phyloP scores from a whole-genome alignment of 2,329 filamentous ascomycete genomes.

The Fonsecaea erecta region DNA sequence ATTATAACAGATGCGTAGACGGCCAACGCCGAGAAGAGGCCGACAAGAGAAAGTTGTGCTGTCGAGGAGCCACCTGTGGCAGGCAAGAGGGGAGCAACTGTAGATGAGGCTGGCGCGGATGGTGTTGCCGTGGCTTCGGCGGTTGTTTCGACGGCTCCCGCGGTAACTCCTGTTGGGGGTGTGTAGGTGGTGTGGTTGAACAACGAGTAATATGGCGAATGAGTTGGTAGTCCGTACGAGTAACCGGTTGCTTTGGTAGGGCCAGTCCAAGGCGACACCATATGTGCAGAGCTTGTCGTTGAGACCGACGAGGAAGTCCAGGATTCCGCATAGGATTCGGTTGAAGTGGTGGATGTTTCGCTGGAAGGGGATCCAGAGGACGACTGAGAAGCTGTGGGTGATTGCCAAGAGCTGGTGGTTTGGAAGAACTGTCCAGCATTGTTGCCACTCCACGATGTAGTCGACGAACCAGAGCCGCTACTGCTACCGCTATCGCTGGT shows the following conservation, averaged over 20 bases:
- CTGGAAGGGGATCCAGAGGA: conserved; percentile 27
- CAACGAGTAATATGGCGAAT: conserved; percentile 29
- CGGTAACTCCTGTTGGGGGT: neutral
- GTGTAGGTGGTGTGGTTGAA: conserved; percentile 25
- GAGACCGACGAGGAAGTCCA: conserved; percentile 22
- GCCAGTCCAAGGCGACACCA: conserved; percentile 7
- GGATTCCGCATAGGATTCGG: conserved; percentile 28
- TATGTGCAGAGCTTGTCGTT: conserved; percentile 27
- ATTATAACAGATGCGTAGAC: conserved; percentile 18
- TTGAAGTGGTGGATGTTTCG: conserved; percentile 38
- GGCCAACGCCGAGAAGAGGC: conserved; percentile 21
- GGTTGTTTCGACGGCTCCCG: neutral
- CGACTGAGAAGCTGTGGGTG: conserved; percentile 37
- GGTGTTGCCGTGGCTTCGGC: conserved; percentile 23
- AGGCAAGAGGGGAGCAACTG: conserved; percentile 15
- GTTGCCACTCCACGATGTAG: neutral
- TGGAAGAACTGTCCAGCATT: conserved; percentile 26
- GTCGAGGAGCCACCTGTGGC: conserved; percentile 23
- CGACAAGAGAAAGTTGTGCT: conserved; percentile 5
- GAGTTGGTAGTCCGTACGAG: conserved; percentile 11
- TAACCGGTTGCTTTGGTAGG: conserved; percentile 7
- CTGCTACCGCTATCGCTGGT: conserved; percentile 37
- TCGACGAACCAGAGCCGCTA: conserved; percentile 2
- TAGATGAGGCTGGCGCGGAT: conserved; percentile 21
- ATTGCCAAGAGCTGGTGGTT: conserved; percentile 19